Conservation (phyloP, 306 rosid species). For the Abrus precatorius region DNA sequence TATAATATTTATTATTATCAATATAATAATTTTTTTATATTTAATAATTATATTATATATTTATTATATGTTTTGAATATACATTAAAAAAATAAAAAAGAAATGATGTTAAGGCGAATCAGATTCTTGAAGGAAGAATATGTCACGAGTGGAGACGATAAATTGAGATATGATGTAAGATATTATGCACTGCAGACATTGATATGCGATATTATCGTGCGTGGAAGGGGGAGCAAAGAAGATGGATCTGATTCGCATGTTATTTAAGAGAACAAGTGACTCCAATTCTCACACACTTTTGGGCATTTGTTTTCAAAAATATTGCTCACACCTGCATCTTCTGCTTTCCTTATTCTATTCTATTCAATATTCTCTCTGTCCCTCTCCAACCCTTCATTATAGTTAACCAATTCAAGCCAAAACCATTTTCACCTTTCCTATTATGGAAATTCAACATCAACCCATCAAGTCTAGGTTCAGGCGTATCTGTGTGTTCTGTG, state of each 20-base stretch:
- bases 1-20: too few relatives aligned
- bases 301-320: constrained; percentile 25
- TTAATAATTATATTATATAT: too few relatives aligned
- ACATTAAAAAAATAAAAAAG: too few relatives aligned
- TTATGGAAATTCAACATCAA: constrained; percentile 60
- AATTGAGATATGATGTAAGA: neutral
- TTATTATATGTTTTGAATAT: too few relatives aligned
- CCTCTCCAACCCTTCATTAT: neutral
- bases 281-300: constrained; percentile 47
- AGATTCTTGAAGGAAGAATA: constrained; percentile 1
- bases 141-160: constrained; percentile 14
- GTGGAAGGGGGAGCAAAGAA: constrained; percentile 4
- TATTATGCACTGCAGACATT: neutral
- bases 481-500: constrained; percentile 90
- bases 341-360: neutral
- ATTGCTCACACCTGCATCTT: constrained; percentile 23
- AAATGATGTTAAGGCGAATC: neutral
- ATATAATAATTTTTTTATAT: too few relatives aligned
- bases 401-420: too few relatives aligned
- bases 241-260: neutral
- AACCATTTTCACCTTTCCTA: neutral
- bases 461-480: constrained; percentile 66
- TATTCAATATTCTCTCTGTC: neutral
- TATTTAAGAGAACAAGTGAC: constrained; percentile 23
- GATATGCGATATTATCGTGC: constrained; percentile 10